Percentiles rank a stretch among this genome's conserved stretches.
These are phyloP conservation scores for Homolaphlyctis polyrhiza DNA, from an alignment of 371 early-diverging fungal species.

Conservation along the genomic window DNA sequence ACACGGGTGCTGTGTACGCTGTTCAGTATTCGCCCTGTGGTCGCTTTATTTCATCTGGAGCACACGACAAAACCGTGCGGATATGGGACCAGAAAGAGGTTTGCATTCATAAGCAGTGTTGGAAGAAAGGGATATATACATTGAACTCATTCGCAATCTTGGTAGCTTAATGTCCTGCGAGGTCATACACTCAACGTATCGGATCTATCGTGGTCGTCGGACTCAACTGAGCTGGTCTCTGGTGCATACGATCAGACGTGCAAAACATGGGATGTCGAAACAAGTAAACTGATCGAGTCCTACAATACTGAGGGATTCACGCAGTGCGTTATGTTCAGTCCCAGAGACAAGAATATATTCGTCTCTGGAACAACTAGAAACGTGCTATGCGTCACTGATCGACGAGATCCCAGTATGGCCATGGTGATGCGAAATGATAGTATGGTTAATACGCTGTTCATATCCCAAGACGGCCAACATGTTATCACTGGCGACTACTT, in stretches of 20 bases:
- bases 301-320: slow-evolving; percentile 79
- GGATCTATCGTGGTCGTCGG: slow-evolving; percentile 71
- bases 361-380: slow-evolving; percentile 77
- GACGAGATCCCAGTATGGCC: slow-evolving; percentile 42
- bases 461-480: slow-evolving; percentile 65
- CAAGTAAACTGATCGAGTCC: slow-evolving; percentile 55
- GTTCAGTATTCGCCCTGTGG: slow-evolving; percentile 81
- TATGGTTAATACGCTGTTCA: slow-evolving; percentile 23
- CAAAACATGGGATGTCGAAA: slow-evolving; percentile 77
- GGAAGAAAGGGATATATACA: no score
- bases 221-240: slow-evolving; percentile 69
- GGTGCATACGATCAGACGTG: slow-evolving; percentile 81
- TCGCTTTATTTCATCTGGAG: slow-evolving; percentile 74
- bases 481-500: slow-evolving; percentile 75
- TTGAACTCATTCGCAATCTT: no score
- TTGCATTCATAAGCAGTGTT: no score
- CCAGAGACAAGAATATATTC: slow-evolving; percentile 70
- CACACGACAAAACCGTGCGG: slow-evolving; percentile 85
- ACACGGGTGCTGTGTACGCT: slow-evolving; percentile 79
- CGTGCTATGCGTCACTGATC: slow-evolving; percentile 64
- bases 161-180: slow-evolving; percentile 43
- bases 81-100: slow-evolving; percentile 87
- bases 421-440: slow-evolving; percentile 56
- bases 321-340: slow-evolving; percentile 77
- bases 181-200: slow-evolving; percentile 77